These are phyloP conservation scores for Nicotiana obtusifolia DNA, from an alignment of 257 asterid genomes.

Conservation along the genomic window DNA sequence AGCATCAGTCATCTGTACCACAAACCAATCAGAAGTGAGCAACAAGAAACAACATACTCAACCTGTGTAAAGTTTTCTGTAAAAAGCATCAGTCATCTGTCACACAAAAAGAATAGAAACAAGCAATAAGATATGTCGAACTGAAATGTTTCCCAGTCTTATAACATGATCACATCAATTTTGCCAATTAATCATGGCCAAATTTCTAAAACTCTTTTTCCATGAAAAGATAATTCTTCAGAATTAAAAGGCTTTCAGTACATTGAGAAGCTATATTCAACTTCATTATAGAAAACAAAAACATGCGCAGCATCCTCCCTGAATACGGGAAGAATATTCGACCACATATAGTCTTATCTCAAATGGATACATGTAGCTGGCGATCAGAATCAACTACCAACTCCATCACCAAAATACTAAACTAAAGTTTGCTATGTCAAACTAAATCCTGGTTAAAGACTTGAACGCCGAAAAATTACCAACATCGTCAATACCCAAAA, in stretches of 20 bases:
- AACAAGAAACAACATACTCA: neutral
- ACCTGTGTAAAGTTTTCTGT: neutral
- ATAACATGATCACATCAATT: neutral
- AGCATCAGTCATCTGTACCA: constrained; percentile 79
- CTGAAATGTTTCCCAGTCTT: neutral
- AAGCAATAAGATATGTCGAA: neutral
- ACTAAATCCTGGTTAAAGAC: neutral
- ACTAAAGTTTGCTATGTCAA: neutral
- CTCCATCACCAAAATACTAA: neutral
- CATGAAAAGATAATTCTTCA: neutral
- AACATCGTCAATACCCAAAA: neutral
- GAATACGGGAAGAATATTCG: neutral
- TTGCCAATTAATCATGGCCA: neutral
- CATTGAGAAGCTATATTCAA: neutral
- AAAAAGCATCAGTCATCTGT: neutral
- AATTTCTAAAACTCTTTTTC: neutral
- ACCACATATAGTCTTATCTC: neutral
- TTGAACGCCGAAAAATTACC: neutral
- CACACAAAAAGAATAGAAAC: neutral
- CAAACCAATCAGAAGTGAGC: constrained; percentile 9
- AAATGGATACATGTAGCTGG: neutral
- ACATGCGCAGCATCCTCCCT: neutral
- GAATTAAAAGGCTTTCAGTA: neutral
- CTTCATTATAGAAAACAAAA: neutral
- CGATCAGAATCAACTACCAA: neutral